These are phyloP conservation scores for Prunus kanzakura DNA, from an alignment of 306 rosid species.

Conservation along the genomic window DNA sequence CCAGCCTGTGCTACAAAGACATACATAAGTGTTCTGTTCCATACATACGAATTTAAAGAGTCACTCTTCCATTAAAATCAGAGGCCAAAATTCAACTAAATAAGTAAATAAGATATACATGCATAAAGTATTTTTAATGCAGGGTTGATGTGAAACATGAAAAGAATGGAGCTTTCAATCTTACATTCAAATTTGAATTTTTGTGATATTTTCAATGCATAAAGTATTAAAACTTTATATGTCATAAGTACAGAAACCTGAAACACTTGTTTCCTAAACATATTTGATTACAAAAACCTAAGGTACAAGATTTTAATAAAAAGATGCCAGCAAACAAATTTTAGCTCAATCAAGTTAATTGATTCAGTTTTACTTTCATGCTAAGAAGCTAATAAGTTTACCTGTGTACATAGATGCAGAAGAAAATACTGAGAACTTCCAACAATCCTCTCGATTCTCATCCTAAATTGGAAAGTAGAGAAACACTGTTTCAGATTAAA, in stretches of 20 bases:
- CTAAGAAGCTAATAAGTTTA: slow-evolving; percentile 12
- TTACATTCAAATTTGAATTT: too few relatives aligned
- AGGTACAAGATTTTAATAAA: background rate
- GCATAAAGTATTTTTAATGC: background rate
- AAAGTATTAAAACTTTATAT: too few relatives aligned
- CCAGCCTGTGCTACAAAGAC: slow-evolving; percentile 62
- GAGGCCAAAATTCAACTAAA: background rate
- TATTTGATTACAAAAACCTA: background rate
- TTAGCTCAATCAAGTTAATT: background rate
- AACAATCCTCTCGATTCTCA: slow-evolving; percentile 66
- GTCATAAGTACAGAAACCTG: background rate
- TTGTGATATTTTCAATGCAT: too few relatives aligned
- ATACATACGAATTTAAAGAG: background rate
- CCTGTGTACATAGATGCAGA: slow-evolving; percentile 92
- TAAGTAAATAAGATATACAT: background rate
- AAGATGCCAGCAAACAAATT: background rate
- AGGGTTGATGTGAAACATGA: background rate
- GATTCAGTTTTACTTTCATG: background rate
- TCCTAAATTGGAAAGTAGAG: slow-evolving; percentile 49
- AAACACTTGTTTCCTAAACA: background rate
- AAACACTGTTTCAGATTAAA: slow-evolving; percentile 11
- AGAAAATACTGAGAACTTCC: slow-evolving; percentile 88
- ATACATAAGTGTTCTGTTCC: background rate
- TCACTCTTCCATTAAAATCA: background rate
- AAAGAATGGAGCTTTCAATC: background rate